Evolutionary conservation across 1,139 yeast genomes (phyloP).

Genomic region (Hyphopichia pseudoburtonii): DNA sequence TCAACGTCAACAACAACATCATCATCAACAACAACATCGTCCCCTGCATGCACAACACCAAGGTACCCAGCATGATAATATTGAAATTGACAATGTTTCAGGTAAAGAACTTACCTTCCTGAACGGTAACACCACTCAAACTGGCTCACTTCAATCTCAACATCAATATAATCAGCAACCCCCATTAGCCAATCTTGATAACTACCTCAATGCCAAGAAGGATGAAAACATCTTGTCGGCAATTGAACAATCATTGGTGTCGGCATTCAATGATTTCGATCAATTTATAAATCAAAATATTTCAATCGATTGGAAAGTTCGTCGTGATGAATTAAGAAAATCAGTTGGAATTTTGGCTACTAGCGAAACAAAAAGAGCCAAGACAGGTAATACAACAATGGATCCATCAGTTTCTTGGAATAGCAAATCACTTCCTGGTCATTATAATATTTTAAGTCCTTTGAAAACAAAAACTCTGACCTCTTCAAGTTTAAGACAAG

Average conservation of each 20-base stretch:
- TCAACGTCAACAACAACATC: background rate
- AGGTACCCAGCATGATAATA: background rate
- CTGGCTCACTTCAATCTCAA: slow-evolving; percentile 8
- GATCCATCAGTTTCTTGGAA: slow-evolving; percentile 33
- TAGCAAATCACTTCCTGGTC: slow-evolving; percentile 31
- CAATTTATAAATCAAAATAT: slow-evolving; percentile 69
- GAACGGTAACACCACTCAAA: too few species aligned
- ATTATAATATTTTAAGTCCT: slow-evolving; percentile 37
- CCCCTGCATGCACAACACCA: background rate
- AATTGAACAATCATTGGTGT: slow-evolving; percentile 74
- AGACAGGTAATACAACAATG: slow-evolving; percentile 8
- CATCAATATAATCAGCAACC: slow-evolving; percentile 1
- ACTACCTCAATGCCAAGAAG: slow-evolving; percentile 63
- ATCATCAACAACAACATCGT: background rate
- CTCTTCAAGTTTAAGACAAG: slow-evolving; percentile 27
- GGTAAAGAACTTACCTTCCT: background rate
- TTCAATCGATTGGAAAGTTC: slow-evolving; percentile 78
- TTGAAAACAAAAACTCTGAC: slow-evolving; percentile 18
- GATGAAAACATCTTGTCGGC: slow-evolving; percentile 82
- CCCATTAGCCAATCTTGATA: slow-evolving; percentile 39
- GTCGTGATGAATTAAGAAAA: slow-evolving; percentile 70
- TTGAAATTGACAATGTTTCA: background rate
- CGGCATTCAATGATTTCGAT: slow-evolving; percentile 85
- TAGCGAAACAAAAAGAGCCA: slow-evolving; percentile 19
- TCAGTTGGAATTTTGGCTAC: slow-evolving; percentile 53